Base-by-base conservation (phyloP, 1,139 yeast genomes). In the Pichia terricola region DNA sequence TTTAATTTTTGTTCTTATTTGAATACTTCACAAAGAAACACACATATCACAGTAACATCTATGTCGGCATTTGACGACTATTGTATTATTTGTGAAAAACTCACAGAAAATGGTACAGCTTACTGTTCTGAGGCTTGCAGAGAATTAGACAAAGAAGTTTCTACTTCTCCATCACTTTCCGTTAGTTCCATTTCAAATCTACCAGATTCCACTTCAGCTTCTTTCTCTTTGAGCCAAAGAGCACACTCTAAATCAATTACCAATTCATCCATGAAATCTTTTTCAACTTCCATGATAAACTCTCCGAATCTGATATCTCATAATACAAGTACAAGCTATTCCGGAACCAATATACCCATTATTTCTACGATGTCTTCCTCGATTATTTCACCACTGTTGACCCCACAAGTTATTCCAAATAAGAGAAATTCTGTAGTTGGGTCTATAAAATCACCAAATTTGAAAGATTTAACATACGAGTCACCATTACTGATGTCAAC, bases 101-200 rank as follows among this genome's bases (percentile, higher is more conserved):
- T 77, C 50, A 78, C 84, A 55, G 56, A 67, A 9, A 66, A 68
- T 28, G 70, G 67, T 52, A 64, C 72, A 28, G 70, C 77, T 38
- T 81, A 80, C 65, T 81, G 88, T 60, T 76, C 81, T 4, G 76
- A 73, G 11, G 66, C 64, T 34, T 81, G 88, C 57, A 73, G 69
- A 59, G 51, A 55, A 30, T 57, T 61, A 40, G 87, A 80, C 57
- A 52, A 49, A 40, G 45, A 49, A 7, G 46, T 43, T 25, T 47
- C 50, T 22, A 40, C 40, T 26, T 54, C 60, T 27, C 58, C 57
- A n/a, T 47, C 58, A 6, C 40, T 54, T 4, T 54, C 59, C 1
- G 39, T 49, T 3, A 47, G 53, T 38, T 55, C 60, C 1, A 51
- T 37, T n/a, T n/a, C n/a, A n/a, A n/a, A n/a, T n/a, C n/a, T n/a